phyloP scores from a whole-genome alignment of 202 grass and related monocot genomes.

The Elaeis oleifera region DNA sequence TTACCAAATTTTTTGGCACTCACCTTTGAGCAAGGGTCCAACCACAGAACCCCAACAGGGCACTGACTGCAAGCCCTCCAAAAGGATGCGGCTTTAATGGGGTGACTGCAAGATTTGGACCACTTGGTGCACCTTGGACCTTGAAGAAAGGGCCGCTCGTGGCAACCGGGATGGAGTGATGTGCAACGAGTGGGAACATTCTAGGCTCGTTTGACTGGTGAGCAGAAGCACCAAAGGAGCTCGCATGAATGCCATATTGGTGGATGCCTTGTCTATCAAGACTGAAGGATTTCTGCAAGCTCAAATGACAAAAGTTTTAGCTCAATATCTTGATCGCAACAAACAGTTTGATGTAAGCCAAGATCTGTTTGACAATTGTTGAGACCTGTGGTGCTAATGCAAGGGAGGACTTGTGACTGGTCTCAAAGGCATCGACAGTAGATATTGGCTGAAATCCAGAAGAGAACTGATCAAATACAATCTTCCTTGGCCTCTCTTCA shows the following conservation, averaged over 20 bases:
- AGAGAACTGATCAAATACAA: slow-evolving; percentile 31
- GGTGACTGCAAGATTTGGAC: slow-evolving; percentile 17
- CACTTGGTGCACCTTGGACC: slow-evolving; percentile 38
- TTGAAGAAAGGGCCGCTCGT: slow-evolving; percentile 46
- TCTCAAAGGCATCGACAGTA: slow-evolving; percentile 29
- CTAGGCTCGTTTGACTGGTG: slow-evolving; percentile 38
- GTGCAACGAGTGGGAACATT: slow-evolving; percentile 35
- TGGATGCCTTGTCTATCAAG: slow-evolving; percentile 24
- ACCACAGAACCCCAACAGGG: slow-evolving; percentile 22
- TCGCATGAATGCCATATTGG: slow-evolving; percentile 25
- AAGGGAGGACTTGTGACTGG: slow-evolving; percentile 18
- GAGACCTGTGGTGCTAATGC: slow-evolving; percentile 48
- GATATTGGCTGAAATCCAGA: slow-evolving; percentile 35
- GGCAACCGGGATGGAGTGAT: slow-evolving; percentile 27
- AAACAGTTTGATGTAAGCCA: neutral
- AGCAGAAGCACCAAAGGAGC: slow-evolving; percentile 20
- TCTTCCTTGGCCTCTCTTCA: slow-evolving; percentile 35
- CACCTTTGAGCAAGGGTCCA: slow-evolving; percentile 50
- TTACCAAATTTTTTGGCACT: neutral
- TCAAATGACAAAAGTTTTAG: slow-evolving; percentile 1
- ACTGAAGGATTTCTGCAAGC: slow-evolving; percentile 37
- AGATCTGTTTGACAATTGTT: neutral
- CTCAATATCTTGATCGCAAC: neutral
- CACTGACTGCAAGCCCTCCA: slow-evolving; percentile 23
- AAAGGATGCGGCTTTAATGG: slow-evolving; percentile 38